Evolutionary conservation across 306 rosid genomes (phyloP), one percentile per base, ranked within the genome.

Genomic region (Begonia masoniana): DNA sequence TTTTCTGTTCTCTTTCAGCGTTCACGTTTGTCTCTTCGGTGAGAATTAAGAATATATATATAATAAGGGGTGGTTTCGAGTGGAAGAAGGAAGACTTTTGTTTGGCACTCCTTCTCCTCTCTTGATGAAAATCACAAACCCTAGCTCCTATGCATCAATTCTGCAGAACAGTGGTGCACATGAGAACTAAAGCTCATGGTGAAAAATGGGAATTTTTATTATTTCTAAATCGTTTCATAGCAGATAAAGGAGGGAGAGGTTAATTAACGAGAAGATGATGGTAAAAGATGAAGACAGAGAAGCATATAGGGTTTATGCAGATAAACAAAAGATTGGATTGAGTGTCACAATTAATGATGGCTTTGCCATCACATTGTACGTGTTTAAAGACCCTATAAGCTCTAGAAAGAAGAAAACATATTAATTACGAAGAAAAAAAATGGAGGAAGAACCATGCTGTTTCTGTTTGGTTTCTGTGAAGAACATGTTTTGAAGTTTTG

Each of bases 1-100:
- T 45, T 50, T 26, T 55, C 79, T 61, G 63, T 67, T 41, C 61
- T 64, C 50, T 71, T 41, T 58, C 39, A 31, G 39, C 39, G 39
- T 73, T 71, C 15, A 64, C 51, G 73, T 68, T 63, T 56, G 72
- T 73, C 62, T 71, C 57, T 56, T 19, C 58, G 62, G 54, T 56
- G 59, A 62, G 59, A 15, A 16, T 17, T 51, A 39, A 35, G 23
- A 48, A 31, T 31, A n/a, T n/a, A n/a, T n/a, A n/a, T n/a, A 31
- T 31, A 5, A 31, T 4, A 31, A 5, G 39, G 39, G 39, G 39
- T 31, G 39, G 39, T 31, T 31, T 31, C 9, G 7, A 31, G 39
- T 31, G 39, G 39, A 31, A 31, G 39, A 31, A 31, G 8, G 39
- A 31, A 31, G 39, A 31, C 39, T 31, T 31, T 31, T 31, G 39